These are phyloP conservation scores for Neurospora sp. DNA, from an alignment of 2,329 filamentous ascomycete genomes.

Conservation along the genomic window DNA sequence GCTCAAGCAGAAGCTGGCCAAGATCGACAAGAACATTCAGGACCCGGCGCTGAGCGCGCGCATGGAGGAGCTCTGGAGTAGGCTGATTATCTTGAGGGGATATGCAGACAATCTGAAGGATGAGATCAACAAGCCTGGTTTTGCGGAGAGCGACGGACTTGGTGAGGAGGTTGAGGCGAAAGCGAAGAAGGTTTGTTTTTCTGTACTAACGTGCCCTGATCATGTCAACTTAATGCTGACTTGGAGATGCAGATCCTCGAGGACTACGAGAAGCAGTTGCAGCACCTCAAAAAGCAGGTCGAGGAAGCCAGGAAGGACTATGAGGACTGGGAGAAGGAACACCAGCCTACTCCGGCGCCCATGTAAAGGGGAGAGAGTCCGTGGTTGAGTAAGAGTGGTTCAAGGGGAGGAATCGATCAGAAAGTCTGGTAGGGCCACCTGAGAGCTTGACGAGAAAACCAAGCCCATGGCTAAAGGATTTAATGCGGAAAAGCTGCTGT, in stretches of 20 bases:
- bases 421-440: background rate
- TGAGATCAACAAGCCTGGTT: slow-evolving; percentile 61
- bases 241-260: slow-evolving; percentile 53
- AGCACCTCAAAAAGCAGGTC: slow-evolving; percentile 64
- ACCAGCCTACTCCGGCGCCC: slow-evolving; percentile 29
- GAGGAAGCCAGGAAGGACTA: slow-evolving; percentile 52
- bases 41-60: slow-evolving; percentile 67
- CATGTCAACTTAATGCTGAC: slow-evolving; percentile 4
- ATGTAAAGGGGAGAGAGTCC: slow-evolving; percentile 5
- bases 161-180: slow-evolving; percentile 62
- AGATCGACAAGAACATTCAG: slow-evolving; percentile 58
- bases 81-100: slow-evolving; percentile 65
- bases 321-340: slow-evolving; percentile 44
- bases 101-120: slow-evolving; percentile 62
- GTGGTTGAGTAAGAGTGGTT: background rate
- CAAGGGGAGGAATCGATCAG: background rate
- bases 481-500: background rate
- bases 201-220: background rate
- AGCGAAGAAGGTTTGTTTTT: slow-evolving; percentile 58
- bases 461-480: background rate
- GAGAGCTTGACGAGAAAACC: background rate
- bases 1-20: slow-evolving; percentile 60
- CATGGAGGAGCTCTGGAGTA: slow-evolving; percentile 79
- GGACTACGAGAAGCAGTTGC: slow-evolving; percentile 72
- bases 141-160: slow-evolving; percentile 45